Evolutionary conservation across 441 rosid species (phyloP), one percentile per base, ranked within the genome.

Genomic region (Pelargonium australe): DNA sequence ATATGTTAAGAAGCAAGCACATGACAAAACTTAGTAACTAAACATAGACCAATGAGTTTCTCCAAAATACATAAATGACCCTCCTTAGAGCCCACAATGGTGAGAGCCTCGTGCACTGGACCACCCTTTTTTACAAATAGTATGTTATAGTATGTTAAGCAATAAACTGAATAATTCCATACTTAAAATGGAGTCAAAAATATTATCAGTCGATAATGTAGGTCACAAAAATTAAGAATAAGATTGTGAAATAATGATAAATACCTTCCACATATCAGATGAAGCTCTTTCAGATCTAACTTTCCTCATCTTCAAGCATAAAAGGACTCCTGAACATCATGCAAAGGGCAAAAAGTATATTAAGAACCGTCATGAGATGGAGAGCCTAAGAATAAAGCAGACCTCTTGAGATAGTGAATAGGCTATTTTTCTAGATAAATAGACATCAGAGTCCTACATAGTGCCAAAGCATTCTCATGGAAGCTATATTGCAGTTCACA

Each of bases 261-360:
- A 57, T 74, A 88, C 93, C 93, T 88, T 88, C 84, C 80, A 73
- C 74, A 82, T 86, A 69, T 88, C 93, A 43, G 86, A 83, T 61
- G 86, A 71, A 75, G 86, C 85, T 74, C 86, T 82, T 65, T 88
- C 93, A 64, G 85, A 86, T 84, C 84, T 77, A 72, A 86, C 88
- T 72, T 80, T 85, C 72, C 89, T 78, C 87, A 86, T 83, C 78
- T 83, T 85, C 75, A 75, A 75, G 83, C 86, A 85, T 69, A 88
- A 72, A 13, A 80, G 45, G 49, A 86, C 72, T 25, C 93, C 93
- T 88, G 72, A 44, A 73, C 41, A 77, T 41, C 7, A 71, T 67
- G 28, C 47, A 61, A 17, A 28, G 4, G 63, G 53, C 45, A 9
- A 28, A 31, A 25, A 28, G 28, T 45, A 2, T 8, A 13, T 51